Base-by-base conservation (phyloP, 2,329 filamentous ascomycete species). In the Diaporthe citri region DNA sequence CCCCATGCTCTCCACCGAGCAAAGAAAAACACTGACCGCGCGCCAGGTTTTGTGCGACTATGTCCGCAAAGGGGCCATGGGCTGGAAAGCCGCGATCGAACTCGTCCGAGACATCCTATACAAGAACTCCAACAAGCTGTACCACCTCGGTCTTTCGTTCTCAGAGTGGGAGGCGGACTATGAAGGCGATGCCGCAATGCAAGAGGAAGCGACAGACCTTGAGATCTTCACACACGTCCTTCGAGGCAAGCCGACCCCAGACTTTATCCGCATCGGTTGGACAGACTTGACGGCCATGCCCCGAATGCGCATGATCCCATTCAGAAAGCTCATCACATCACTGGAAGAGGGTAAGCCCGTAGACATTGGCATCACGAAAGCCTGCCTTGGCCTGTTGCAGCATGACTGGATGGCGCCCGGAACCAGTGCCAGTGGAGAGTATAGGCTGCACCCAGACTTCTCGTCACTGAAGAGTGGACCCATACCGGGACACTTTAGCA, bases 221-320 rank as follows among this genome's bases (percentile, higher is more conserved):
- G 81, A 85, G 34, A 72, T 84, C 1, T 84, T 86, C 71, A 78
- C 80, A 7, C 77, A 73, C 10, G 84, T 93, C 79, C 81, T 91
- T 13, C 81, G 83, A 25, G 81, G 84, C 25, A 86, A 92, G 72
- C 83, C 87, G 0, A 81, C 84, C 0, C 84, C 91, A 6, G 90
- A 92, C 76, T 96, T 92, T 79, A 83, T 97, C 25, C 92, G 94
- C 76, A 85, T 96, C 17, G 93, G 93, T 82, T 97, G 93, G 91
- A 86, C 93, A 34, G 95, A 97, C 82, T 93, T 94, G 82, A 95
- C 94, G n/a, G 90, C 91, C 2, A 93, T 89, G 3, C 82, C 91
- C 0, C 89, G 93, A 22, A 88, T 91, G 77, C 90, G 94, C 4
- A 89, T 95, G 76, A 83, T 97, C 2, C 94, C 94, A 0, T 87